Conservation (phyloP, 345 rosid species). For the Brassica napus region Da-Ae NC_063435.1:21405501-21406000, state of each 20-base stretch:
- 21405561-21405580: neutral
- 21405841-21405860: neutral
- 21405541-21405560: neutral
- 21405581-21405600: no score
- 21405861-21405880: neutral
- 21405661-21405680: neutral
- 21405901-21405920: neutral
- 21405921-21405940: neutral
- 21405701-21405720: neutral
- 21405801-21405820: neutral
- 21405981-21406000: conserved; percentile 21
- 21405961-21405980: conserved; percentile 10
- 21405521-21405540: neutral
- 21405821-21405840: neutral
- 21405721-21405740: neutral
- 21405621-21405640: neutral
- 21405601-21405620: neutral
- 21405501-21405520: neutral
- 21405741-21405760: neutral
- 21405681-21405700: neutral
- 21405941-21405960: neutral
- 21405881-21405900: neutral
- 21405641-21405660: neutral
- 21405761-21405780: neutral
- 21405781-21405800: neutral